Percentiles rank a stretch among this genome's conserved stretches.
Conservation (phyloP, 2,329 filamentous ascomycete genomes). For the Esteya vermicola region DNA sequence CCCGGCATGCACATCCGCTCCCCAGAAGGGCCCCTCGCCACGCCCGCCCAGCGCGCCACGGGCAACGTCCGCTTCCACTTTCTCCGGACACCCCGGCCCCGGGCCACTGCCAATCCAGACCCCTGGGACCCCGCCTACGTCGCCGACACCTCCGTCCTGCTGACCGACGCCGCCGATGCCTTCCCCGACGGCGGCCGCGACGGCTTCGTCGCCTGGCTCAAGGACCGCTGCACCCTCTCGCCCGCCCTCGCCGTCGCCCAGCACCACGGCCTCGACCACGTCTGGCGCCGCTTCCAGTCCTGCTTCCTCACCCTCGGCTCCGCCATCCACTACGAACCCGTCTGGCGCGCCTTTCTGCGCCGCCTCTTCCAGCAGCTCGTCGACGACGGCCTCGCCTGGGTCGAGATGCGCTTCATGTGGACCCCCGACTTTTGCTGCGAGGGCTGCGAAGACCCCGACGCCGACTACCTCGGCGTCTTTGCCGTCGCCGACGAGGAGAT, state of each 20-base stretch:
- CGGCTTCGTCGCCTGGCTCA: conserved; percentile 69
- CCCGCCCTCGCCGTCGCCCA: conserved; percentile 61
- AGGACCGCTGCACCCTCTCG: conserved; percentile 56
- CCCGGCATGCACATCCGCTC: conserved; percentile 60
- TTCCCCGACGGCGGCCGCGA: conserved; percentile 59
- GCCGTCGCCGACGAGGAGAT: conserved; percentile 65
- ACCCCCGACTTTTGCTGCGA: conserved; percentile 53
- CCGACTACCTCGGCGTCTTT: conserved; percentile 56
- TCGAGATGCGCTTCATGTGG: conserved; percentile 67
- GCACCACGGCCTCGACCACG: conserved; percentile 67
- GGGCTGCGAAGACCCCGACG: conserved; percentile 49
- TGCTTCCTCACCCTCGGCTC: conserved; percentile 62
- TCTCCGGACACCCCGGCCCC: conserved; percentile 26
- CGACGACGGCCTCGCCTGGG: conserved; percentile 74
- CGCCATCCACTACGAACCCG: conserved; percentile 79
- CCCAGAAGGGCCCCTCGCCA: conserved; percentile 39
- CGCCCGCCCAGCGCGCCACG: conserved; percentile 34
- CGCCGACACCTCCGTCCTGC: conserved; percentile 40
- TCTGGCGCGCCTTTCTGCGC: conserved; percentile 64
- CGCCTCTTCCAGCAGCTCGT: conserved; percentile 56
- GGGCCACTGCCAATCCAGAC: conserved; percentile 17
- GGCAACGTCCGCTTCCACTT: conserved; percentile 42
- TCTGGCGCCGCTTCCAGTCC: conserved; percentile 69
- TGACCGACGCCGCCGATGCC: conserved; percentile 49
- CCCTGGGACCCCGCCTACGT: conserved; percentile 52